Base-by-base conservation (phyloP, 1,284 basidiomycete species). In the Exobasidium rhododendri region DNA sequence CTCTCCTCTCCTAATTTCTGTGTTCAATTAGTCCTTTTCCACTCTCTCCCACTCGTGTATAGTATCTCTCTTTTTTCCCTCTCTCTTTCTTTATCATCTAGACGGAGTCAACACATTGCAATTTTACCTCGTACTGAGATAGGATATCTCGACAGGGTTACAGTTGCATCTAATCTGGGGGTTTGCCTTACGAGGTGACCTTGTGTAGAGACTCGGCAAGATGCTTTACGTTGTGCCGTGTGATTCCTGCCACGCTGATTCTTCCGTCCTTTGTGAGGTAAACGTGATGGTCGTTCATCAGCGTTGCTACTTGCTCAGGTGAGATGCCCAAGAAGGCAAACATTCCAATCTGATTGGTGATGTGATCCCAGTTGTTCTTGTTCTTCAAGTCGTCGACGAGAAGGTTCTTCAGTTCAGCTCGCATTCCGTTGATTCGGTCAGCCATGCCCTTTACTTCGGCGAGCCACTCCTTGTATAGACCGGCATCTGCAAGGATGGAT, bases 391-490 rank as follows among this genome's bases (percentile, higher is more conserved):
- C 76, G 40, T 80, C 52, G 24, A 78, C 77, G 10, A 80, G 69
- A 40, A 78, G 69, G 52, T 66, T 52, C 62, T 77, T 75, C 53
- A 80, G 72, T 53, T 69, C 69, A 24, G 77, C 64, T 22, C 79
- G 70, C 79, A 80, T 80, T 50, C 73, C 73, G 64, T 78, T 76
- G 69, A 80, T 80, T 45, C 79, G 75, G 72, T 80, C 78, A 26
- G 79, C 77, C 79, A 80, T 80, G 32, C 72, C 73, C 69, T 80
- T 80, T 63, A 80, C 74, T 64, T 80, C 79, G 17, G 58, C 69
- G 29, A 80, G 75, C 81, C 82, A 83, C 70, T 83, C 81, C 50
- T 70, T 64, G 74, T 82, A 80, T 20, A 83, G 80, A 59, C 69
- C 61, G 13, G 70, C 63, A 71, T 82, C 81, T 50, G 73, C 76